Evolutionary conservation across 768 basidiomycete genomes (phyloP).

Genomic region (Phanerochaete sordida): DNA sequence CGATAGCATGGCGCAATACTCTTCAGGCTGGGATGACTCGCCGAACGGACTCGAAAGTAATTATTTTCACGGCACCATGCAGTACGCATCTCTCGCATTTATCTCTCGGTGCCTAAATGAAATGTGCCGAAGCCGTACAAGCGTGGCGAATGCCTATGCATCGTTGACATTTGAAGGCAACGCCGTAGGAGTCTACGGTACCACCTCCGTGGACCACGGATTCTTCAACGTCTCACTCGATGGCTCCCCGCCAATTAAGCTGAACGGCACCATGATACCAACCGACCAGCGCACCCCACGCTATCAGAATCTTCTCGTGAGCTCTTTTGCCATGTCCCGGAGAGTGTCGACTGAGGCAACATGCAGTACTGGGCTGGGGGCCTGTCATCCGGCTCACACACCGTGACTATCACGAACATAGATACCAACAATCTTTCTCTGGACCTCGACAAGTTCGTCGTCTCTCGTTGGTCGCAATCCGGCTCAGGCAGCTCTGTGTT

Average conservation of each 20-base stretch:
- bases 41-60: neutral
- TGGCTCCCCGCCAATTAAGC: neutral
- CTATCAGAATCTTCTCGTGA: conserved; percentile 5
- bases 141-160: neutral
- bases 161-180: neutral
- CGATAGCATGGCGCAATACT: neutral
- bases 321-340: too few species aligned
- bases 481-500: too few species aligned
- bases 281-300: neutral
- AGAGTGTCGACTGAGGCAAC: too few species aligned
- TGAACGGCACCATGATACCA: conserved; percentile 4
- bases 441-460: neutral
- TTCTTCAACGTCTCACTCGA: conserved; percentile 3
- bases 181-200: neutral
- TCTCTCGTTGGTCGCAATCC: neutral
- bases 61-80: neutral
- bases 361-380: conserved; percentile 1
- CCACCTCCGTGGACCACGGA: conserved; percentile 5
- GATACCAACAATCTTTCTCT: neutral
- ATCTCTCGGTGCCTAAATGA: too few species aligned
- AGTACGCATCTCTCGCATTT: neutral
- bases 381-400: neutral
- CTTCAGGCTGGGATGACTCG: neutral
- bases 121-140: too few species aligned
- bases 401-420: neutral